These are phyloP conservation scores for Boletus vinaceobasis DNA, from an alignment of 768 basidiomycete species.

Conservation along the genomic window DNA sequence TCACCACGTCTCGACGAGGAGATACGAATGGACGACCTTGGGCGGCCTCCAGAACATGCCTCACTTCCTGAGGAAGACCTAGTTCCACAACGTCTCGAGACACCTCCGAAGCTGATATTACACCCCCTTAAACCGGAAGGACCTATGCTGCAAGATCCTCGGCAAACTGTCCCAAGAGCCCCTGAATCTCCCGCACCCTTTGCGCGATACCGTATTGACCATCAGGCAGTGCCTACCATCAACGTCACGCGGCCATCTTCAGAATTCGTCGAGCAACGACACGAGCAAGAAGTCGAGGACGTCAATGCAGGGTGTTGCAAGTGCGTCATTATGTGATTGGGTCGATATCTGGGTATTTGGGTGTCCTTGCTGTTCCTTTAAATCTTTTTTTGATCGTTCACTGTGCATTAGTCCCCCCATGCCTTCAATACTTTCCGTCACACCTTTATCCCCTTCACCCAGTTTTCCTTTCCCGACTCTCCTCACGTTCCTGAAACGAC, in stretches of 20 bases:
- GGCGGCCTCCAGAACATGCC: slow-evolving; percentile 34
- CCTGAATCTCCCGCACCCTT: slow-evolving; percentile 62
- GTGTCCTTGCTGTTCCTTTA: slow-evolving; percentile 22
- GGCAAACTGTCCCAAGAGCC: slow-evolving; percentile 21
- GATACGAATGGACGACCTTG: slow-evolving; percentile 70
- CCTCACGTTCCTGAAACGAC: slow-evolving; percentile 14
- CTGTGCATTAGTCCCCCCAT: slow-evolving; percentile 13
- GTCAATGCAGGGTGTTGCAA: slow-evolving; percentile 64
- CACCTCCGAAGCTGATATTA: slow-evolving; percentile 11
- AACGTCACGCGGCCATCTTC: slow-evolving; percentile 30
- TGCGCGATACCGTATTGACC: slow-evolving; percentile 44
- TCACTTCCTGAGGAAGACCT: slow-evolving; percentile 12
- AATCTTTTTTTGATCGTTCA: slow-evolving; percentile 22
- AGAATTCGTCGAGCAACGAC: slow-evolving; percentile 28
- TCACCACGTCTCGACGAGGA: slow-evolving; percentile 42
- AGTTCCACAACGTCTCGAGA: background rate
- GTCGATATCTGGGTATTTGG: slow-evolving; percentile 16
- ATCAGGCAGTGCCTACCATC: slow-evolving; percentile 29
- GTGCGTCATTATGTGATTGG: slow-evolving; percentile 77
- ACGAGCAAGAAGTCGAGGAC: slow-evolving; percentile 40
- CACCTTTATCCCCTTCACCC: background rate
- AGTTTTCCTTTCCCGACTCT: slow-evolving; percentile 2
- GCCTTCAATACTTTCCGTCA: slow-evolving; percentile 4
- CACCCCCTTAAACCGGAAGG: slow-evolving; percentile 28
- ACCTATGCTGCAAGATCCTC: slow-evolving; percentile 25